Percentiles rank a stretch among this genome's conserved stretches.
Conservation (phyloP, 108 stramenopile species). For the Stephanodiscus minutulus region DNA sequence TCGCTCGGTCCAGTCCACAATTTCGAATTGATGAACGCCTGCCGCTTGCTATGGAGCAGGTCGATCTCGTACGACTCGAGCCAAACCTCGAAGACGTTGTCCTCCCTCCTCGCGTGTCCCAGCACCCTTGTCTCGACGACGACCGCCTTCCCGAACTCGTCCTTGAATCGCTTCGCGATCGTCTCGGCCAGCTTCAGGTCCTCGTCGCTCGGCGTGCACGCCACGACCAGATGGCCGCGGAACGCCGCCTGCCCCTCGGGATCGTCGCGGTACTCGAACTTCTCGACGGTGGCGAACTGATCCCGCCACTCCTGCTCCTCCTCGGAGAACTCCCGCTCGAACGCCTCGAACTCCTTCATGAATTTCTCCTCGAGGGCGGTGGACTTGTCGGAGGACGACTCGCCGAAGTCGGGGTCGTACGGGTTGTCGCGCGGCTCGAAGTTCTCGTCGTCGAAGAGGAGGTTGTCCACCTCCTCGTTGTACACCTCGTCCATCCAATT, state of each 20-base stretch:
- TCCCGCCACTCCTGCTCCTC: slow-evolving; percentile 57
- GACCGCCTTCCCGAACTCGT: slow-evolving; percentile 78
- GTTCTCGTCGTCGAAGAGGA: slow-evolving; percentile 83
- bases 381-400: slow-evolving; percentile 64
- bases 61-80: slow-evolving; percentile 86
- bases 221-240: slow-evolving; percentile 85
- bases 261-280: slow-evolving; percentile 61
- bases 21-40: slow-evolving; percentile 53
- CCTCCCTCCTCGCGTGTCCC: slow-evolving; percentile 68
- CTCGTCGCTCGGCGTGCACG: slow-evolving; percentile 59
- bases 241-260: slow-evolving; percentile 71
- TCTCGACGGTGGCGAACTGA: slow-evolving; percentile 53
- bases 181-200: slow-evolving; percentile 80
- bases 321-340: slow-evolving; percentile 63
- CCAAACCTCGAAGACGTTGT: slow-evolving; percentile 88
- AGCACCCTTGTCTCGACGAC: slow-evolving; percentile 84
- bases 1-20: slow-evolving; percentile 74
- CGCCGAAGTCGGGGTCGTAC: slow-evolving; percentile 67
- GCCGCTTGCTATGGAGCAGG: slow-evolving; percentile 74
- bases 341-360: slow-evolving; percentile 60
- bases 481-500: slow-evolving; percentile 88
- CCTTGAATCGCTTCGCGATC: slow-evolving; percentile 67
- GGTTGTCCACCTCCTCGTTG: slow-evolving; percentile 77
- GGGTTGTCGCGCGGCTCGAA: slow-evolving; percentile 81
- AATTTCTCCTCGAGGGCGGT: slow-evolving; percentile 62